Evolutionary conservation across 164 flowering plant genomes (phyloP), one percentile per base, ranked within the genome.

Genomic region (Stephania cephalantha): DNA sequence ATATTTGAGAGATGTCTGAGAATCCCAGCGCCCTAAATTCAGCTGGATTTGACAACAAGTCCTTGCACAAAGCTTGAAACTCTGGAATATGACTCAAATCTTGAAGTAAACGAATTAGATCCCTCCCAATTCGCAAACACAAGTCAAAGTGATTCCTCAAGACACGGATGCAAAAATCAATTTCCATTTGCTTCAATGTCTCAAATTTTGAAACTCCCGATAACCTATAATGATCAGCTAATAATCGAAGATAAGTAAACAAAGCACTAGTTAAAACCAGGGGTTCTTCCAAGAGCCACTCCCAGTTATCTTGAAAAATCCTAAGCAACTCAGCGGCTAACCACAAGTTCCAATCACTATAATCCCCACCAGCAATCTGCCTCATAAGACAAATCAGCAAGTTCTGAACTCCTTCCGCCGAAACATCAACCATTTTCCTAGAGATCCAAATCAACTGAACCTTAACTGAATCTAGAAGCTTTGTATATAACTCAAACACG

Each of bases 91-190:
- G 85, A 76, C 82, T 82, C 83, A 94, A 77, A 31, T 91, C 97
- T 63, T 88, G 93, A 30, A 92, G 75, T 71, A 92, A 81, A 30
- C 97, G 82, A 76, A 92, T 35, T 3, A 94, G 84, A 77, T 94
- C 98, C 82, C 97, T 88, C 45, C 97, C 98, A 73, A 94, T 90
- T 78, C 77, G 82, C 77, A 91, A 78, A 81, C 95, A 90, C 83
- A 89, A 67, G 78, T 71, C 74, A 73, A 94, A 90, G 42, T 86
- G 83, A 73, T 86, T 89, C 83, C 91, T 92, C 78, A 94, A 73
- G 65, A 89, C 71, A 73, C 80, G 81, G 50, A 91, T 83, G 79
- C 98, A 94, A 78, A 94, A 94, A 22, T 80, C 84, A 74, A 88
- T 86, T 84, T 94, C 98, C 84, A 82, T 79, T 2, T 18, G 66